Percentiles rank a stretch among this genome's conserved stretches.
Evolutionary conservation across 2,329 filamentous ascomycete species (phyloP).

Genomic region (Ceratocystis eucalypticola): DNA sequence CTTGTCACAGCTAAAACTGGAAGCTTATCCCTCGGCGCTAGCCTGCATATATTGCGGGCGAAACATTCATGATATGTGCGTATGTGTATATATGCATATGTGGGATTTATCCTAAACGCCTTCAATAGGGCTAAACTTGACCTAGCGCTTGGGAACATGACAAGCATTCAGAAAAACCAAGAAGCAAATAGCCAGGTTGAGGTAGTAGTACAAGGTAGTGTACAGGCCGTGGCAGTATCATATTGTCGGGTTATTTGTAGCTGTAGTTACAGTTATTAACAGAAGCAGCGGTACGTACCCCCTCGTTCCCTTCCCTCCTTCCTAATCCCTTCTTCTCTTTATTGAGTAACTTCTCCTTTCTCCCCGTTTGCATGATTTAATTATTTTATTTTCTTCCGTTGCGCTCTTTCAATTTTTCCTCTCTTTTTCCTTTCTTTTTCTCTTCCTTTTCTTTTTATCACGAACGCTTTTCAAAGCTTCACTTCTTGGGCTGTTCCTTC

Average conservation of each 20-base stretch:
- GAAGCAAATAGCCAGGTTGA: not conserved
- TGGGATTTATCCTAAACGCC: no score
- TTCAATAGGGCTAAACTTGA: not conserved
- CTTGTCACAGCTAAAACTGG: not conserved
- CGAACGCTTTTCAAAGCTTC: conserved; percentile 4
- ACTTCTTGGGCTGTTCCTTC: conserved; percentile 4
- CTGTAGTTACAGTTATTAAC: not conserved
- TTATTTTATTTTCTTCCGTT: conserved; percentile 11
- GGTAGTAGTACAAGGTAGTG: not conserved
- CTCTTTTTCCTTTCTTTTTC: not conserved
- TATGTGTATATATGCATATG: not conserved
- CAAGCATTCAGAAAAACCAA: not conserved
- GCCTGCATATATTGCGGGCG: no score
- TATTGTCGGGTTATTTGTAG: not conserved
- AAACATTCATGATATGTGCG: no score
- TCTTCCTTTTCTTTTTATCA: not conserved
- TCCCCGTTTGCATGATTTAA: not conserved
- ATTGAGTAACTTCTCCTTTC: conserved; percentile 13
- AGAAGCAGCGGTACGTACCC: not conserved
- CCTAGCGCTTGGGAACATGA: not conserved
- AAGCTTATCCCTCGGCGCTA: no score
- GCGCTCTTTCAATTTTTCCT: not conserved
- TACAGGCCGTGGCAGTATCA: not conserved
- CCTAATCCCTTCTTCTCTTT: not conserved
- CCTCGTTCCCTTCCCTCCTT: not conserved